Evolutionary conservation across 768 basidiomycete genomes (phyloP).

Genomic region (Macrocybe gigantea): DNA sequence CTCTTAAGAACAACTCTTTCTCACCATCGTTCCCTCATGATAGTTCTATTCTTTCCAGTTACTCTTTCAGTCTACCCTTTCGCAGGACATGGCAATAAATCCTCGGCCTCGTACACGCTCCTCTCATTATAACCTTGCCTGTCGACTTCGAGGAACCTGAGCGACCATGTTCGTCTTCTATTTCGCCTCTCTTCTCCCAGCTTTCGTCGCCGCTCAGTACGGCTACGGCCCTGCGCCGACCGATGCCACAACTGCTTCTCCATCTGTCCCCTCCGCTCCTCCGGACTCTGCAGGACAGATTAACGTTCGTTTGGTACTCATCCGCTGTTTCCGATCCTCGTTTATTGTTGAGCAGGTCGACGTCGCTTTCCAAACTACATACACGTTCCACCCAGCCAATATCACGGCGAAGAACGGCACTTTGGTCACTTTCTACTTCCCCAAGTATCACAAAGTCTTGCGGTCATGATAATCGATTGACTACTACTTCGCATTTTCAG

Average conservation of each 20-base stretch:
- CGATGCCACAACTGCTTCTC: conserved; percentile 17
- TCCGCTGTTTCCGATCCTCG: too few species aligned
- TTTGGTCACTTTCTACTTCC: conserved; percentile 50
- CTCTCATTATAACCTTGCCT: background rate
- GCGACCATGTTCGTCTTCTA: conserved; percentile 16
- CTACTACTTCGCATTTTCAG: conserved; percentile 17
- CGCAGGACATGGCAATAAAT: too few species aligned
- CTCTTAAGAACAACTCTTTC: too few species aligned
- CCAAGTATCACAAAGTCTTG: conserved; percentile 24
- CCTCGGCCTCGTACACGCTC: background rate
- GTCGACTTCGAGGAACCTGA: conserved; percentile 9
- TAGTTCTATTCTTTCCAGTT: too few species aligned
- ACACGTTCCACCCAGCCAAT: conserved; percentile 39
- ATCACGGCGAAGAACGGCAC: conserved; percentile 44
- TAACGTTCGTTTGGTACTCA: conserved; percentile 22
- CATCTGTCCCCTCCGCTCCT: conserved; percentile 34
- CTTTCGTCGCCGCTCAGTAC: conserved; percentile 34
- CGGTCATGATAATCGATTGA: background rate
- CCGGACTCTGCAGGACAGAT: conserved; percentile 24
- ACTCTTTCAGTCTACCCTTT: too few species aligned
- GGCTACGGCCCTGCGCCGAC: conserved; percentile 16
- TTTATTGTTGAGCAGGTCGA: conserved; percentile 26
- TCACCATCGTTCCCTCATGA: too few species aligned
- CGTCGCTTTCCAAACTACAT: conserved; percentile 31
- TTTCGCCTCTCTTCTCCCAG: conserved; percentile 18